Evolutionary conservation across 441 rosid species (phyloP).

Genomic region (Aleurites moluccanus): DNA sequence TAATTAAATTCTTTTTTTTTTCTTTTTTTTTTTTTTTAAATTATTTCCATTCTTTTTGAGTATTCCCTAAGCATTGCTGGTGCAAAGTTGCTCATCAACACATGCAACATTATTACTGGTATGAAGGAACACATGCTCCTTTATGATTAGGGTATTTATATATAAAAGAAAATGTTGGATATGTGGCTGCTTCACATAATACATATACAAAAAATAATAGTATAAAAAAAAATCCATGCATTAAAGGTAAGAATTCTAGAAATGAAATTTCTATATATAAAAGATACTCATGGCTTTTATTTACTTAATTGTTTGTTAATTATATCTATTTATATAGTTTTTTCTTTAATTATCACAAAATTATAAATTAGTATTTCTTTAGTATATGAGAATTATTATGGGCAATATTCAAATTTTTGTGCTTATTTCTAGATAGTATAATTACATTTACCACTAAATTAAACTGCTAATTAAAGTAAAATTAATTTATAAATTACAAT

Average conservation of each 20-base stretch:
- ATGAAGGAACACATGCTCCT: slow-evolving; percentile 32
- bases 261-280: background rate
- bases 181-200: background rate
- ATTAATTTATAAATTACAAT: too few relatives aligned
- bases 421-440: too few relatives aligned
- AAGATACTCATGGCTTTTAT: background rate
- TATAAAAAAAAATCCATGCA: background rate
- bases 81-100: slow-evolving; percentile 32
- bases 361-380: too few relatives aligned
- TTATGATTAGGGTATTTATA: slow-evolving; percentile 17
- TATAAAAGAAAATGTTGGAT: too few relatives aligned
- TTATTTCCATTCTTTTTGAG: slow-evolving; percentile 23
- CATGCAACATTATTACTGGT: slow-evolving; percentile 30
- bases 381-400: too few relatives aligned
- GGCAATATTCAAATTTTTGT: too few relatives aligned
- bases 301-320: background rate
- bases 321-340: background rate
- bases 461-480: too few relatives aligned
- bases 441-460: too few relatives aligned
- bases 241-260: slow-evolving; percentile 1
- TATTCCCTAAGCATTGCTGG: slow-evolving; percentile 41
- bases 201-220: background rate
- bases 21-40: background rate
- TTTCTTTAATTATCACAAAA: too few relatives aligned
- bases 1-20: background rate